Percentiles rank a stretch among this genome's conserved stretches.
phyloP scores from a whole-genome alignment of 352 stramenopile genomes.

The Phytophthora megakarya region DNA sequence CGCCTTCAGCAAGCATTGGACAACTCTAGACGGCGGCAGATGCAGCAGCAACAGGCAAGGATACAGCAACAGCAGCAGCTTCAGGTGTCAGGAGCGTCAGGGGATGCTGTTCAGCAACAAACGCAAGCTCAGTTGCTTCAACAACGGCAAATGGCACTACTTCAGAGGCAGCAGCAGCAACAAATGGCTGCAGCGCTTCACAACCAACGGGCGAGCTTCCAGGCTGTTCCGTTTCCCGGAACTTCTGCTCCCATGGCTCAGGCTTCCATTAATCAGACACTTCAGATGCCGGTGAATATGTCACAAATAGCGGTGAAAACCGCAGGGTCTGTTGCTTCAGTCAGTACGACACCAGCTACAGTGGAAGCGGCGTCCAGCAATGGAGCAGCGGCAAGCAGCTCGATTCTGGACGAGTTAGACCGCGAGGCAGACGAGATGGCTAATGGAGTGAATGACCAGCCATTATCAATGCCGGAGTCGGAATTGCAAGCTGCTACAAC shows the following conservation, averaged over 20 bases:
- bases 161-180: constrained; percentile 74
- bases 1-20: constrained; percentile 85
- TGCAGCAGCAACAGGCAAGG: constrained; percentile 66
- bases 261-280: constrained; percentile 42
- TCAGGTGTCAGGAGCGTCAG: constrained; percentile 45
- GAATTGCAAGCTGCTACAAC: constrained; percentile 64
- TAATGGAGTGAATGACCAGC: constrained; percentile 79
- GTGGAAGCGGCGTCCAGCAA: constrained; percentile 13
- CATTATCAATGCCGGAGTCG: constrained; percentile 81
- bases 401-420: constrained; percentile 87
- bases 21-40: constrained; percentile 78
- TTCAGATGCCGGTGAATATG: constrained; percentile 65
- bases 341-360: constrained; percentile 26
- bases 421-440: constrained; percentile 89
- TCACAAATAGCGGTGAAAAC: constrained; percentile 41
- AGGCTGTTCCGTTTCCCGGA: constrained; percentile 62
- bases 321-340: constrained; percentile 25
- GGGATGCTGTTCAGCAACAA: constrained; percentile 47
- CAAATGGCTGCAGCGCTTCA: constrained; percentile 79
- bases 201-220: constrained; percentile 65
- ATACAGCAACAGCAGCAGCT: constrained; percentile 44
- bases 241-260: constrained; percentile 41
- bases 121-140: constrained; percentile 57
- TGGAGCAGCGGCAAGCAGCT: constrained; percentile 47
- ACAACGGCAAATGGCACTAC: constrained; percentile 61